Percentiles rank a stretch among this genome's conserved stretches.
phyloP scores from a whole-genome alignment of 2,329 filamentous ascomycete genomes.

The Pleurostoma richardsiae region DNA sequence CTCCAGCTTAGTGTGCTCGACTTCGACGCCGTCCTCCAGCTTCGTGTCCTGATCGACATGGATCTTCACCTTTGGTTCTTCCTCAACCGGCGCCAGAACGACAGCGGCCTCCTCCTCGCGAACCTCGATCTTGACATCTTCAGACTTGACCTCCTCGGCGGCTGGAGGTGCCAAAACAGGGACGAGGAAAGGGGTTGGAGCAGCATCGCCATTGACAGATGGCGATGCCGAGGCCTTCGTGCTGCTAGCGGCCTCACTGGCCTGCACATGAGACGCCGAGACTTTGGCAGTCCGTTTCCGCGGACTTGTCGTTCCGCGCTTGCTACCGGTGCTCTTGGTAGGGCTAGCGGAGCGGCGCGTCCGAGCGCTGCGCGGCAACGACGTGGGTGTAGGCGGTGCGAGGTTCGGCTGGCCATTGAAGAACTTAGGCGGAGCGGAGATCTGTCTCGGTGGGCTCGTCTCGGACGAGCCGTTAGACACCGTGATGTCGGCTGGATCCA shows the following conservation, averaged over 20 bases:
- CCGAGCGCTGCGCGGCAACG: conserved; percentile 39
- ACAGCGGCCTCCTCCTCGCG: conserved; percentile 43
- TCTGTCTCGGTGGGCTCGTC: conserved; percentile 65
- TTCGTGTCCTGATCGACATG: conserved; percentile 63
- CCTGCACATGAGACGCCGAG: conserved; percentile 31
- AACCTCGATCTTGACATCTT: conserved; percentile 35
- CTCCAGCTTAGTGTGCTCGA: conserved; percentile 67
- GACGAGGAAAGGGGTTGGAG: conserved; percentile 10
- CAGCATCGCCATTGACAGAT: conserved; percentile 20
- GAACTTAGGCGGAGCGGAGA: conserved; percentile 77
- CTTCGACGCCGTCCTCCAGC: conserved; percentile 55
- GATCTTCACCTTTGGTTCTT: conserved; percentile 60
- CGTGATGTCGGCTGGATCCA: conserved; percentile 78
- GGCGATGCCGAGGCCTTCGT: conserved; percentile 17
- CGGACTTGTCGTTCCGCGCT: conserved; percentile 44
- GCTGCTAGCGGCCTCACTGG: conserved; percentile 22
- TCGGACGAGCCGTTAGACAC: conserved; percentile 44
- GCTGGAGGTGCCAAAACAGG: conserved; percentile 6
- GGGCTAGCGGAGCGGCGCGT: conserved; percentile 54
- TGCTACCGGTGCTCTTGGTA: conserved; percentile 35
- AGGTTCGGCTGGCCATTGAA: conserved; percentile 36
- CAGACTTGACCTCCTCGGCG: conserved; percentile 7
- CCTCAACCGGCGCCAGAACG: conserved; percentile 46
- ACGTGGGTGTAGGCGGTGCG: conserved; percentile 43
- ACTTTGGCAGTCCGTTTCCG: conserved; percentile 46